A percentile compares a stretch with the other conserved stretches of the same genome.
Evolutionary conservation across 176 grass and related monocot species (phyloP).

Genomic region (Themeda triandra): DNA sequence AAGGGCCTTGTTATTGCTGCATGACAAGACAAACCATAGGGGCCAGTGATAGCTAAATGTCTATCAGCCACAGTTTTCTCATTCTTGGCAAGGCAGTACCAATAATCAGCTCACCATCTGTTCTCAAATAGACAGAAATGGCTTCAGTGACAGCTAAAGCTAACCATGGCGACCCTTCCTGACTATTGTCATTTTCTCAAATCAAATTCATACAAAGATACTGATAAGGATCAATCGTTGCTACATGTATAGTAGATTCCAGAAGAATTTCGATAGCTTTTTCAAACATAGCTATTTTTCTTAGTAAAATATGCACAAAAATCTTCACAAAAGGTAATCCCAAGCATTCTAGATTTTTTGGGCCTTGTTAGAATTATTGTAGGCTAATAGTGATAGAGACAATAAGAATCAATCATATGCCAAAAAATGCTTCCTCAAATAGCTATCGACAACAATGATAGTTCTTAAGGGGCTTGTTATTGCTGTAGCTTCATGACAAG

Average conservation of each 20-base stretch:
- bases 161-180: not conserved
- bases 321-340: not conserved
- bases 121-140: not conserved
- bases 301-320: too few relatives aligned
- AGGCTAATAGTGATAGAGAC: not conserved
- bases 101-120: not conserved
- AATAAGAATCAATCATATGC: not conserved
- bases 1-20: too few relatives aligned
- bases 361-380: not conserved
- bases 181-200: constrained; percentile 17
- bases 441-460: too few relatives aligned
- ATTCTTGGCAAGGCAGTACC: not conserved
- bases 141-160: not conserved
- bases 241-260: not conserved
- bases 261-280: not conserved
- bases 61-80: not conserved
- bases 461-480: too few relatives aligned
- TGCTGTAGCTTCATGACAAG: too few relatives aligned
- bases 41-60: too few relatives aligned
- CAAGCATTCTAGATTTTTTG: not conserved
- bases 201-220: constrained; percentile 1
- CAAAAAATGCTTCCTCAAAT: too few relatives aligned
- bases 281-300: not conserved
- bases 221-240: not conserved
- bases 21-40: too few relatives aligned